These are phyloP conservation scores for Claviceps africana DNA, from an alignment of 2,329 filamentous ascomycete species.

Conservation along the genomic window DNA sequence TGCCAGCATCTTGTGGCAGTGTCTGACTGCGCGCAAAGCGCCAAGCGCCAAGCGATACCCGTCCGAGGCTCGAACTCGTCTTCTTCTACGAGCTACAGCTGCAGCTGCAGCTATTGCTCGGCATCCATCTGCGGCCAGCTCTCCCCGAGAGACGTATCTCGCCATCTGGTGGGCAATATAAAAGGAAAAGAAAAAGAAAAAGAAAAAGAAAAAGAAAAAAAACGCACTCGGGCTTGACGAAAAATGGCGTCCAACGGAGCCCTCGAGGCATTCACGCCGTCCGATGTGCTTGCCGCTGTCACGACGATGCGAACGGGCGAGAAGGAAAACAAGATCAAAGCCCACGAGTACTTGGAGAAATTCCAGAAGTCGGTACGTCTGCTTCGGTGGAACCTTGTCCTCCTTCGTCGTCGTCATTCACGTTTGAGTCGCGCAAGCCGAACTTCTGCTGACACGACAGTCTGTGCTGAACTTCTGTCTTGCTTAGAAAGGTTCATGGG, in stretches of 20 bases:
- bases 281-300: slow-evolving; percentile 68
- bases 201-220: no score
- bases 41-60: neutral
- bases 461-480: slow-evolving; percentile 4
- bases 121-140: neutral
- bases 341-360: slow-evolving; percentile 78
- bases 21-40: neutral
- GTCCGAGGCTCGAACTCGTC: neutral
- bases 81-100: neutral
- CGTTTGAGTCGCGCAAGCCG: neutral
- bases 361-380: slow-evolving; percentile 88
- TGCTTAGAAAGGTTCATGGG: slow-evolving; percentile 76
- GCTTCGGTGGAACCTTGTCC: neutral
- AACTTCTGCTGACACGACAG: neutral
- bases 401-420: neutral
- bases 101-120: neutral
- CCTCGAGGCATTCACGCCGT: slow-evolving; percentile 61
- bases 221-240: slow-evolving; percentile 6
- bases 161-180: no score
- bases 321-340: slow-evolving; percentile 71
- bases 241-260: slow-evolving; percentile 52
- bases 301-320: slow-evolving; percentile 82
- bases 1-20: neutral
- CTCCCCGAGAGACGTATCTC: neutral
- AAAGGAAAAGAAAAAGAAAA: no score